These are phyloP conservation scores for Vanderwaltozyma yarrowii DNA, from an alignment of 805 yeast genomes.

Conservation along the genomic window DNA sequence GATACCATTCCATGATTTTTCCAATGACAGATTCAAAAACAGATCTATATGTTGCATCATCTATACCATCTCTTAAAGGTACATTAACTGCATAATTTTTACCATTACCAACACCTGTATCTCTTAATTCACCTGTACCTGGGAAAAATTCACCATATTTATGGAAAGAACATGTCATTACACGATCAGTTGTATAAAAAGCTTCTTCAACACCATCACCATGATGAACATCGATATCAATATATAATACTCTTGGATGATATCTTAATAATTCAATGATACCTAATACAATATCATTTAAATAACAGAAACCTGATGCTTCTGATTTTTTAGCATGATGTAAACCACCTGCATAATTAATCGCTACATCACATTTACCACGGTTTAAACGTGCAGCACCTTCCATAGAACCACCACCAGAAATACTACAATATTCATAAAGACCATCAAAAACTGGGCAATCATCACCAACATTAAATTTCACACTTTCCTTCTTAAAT, in stretches of 20 bases:
- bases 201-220: slow-evolving; percentile 99
- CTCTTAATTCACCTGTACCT: slow-evolving; percentile 90
- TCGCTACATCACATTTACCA: slow-evolving; percentile 87
- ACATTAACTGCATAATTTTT: slow-evolving; percentile 82
- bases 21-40: slow-evolving; percentile 77
- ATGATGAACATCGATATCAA: slow-evolving; percentile 92
- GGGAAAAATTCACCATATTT: slow-evolving; percentile 96
- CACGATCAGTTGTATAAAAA: slow-evolving; percentile 87
- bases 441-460: slow-evolving; percentile 94
- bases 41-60: slow-evolving; percentile 73
- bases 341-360: slow-evolving; percentile 93
- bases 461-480: slow-evolving; percentile 89
- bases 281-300: slow-evolving; percentile 87
- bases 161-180: slow-evolving; percentile 94
- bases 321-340: slow-evolving; percentile 95
- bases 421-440: slow-evolving; percentile 78
- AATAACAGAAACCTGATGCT: slow-evolving; percentile 92
- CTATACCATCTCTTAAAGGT: slow-evolving; percentile 91
- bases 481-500: slow-evolving; percentile 78
- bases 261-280: slow-evolving; percentile 75
- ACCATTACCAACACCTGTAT: slow-evolving; percentile 81
- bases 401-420: slow-evolving; percentile 90
- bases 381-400: slow-evolving; percentile 79
- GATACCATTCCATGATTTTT: slow-evolving; percentile 83
- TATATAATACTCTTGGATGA: slow-evolving; percentile 86